A percentile compares a stretch with the other conserved stretches of the same genome.
These are phyloP conservation scores for Microbotryum scabiosae DNA, from an alignment of 1,284 basidiomycete species.

Conservation along the genomic window DNA sequence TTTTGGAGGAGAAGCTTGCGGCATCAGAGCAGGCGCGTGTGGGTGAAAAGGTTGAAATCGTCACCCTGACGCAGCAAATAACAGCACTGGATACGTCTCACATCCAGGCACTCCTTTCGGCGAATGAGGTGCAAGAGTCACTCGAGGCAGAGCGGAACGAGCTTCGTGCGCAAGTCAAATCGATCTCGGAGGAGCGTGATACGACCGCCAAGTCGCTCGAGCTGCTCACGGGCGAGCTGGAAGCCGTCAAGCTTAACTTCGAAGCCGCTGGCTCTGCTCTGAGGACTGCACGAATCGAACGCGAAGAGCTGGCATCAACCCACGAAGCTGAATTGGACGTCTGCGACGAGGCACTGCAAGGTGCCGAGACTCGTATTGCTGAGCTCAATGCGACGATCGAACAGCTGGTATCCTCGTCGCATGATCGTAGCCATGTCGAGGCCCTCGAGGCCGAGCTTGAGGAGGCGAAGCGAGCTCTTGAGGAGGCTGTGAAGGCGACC, in stretches of 20 bases:
- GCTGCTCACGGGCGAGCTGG: background rate
- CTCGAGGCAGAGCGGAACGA: no score
- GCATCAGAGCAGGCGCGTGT: no score
- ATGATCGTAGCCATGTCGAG: background rate
- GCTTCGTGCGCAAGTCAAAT: no score
- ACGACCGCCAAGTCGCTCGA: background rate
- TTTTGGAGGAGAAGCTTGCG: no score
- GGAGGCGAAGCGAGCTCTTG: background rate
- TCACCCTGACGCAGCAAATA: no score
- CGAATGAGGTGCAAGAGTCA: no score
- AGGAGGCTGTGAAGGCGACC: background rate
- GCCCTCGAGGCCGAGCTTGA: background rate
- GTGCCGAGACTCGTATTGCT: background rate
- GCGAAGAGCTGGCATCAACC: background rate
- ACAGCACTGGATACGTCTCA: no score
- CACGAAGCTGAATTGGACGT: background rate
- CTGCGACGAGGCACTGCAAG: constrained; percentile 1
- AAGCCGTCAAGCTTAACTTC: no score
- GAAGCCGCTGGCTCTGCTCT: background rate
- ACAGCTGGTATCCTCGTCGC: background rate
- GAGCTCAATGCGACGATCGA: background rate
- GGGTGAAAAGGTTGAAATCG: no score
- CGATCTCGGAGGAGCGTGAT: background rate
- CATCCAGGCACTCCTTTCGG: no score
- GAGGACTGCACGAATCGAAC: background rate